phyloP scores from a whole-genome alignment of 202 grass and related monocot genomes.

The Setaria italica region DNA sequence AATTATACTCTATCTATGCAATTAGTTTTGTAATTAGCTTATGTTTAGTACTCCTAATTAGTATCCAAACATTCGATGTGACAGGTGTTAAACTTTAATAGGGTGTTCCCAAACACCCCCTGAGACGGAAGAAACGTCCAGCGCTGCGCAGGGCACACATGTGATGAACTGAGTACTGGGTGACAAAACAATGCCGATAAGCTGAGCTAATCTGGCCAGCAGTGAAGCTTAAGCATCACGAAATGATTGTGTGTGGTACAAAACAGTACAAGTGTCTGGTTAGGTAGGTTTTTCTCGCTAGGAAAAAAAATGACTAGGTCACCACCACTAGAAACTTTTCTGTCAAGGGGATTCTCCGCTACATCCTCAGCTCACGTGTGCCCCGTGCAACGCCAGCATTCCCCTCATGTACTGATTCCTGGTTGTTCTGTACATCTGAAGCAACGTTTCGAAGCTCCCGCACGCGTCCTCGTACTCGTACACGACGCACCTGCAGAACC shows the following conservation, averaged over 20 bases:
- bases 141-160: neutral
- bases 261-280: neutral
- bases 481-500: constrained; percentile 51
- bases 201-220: neutral
- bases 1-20: too few relatives aligned
- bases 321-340: neutral
- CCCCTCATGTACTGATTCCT: constrained; percentile 74
- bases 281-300: neutral
- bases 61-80: too few relatives aligned
- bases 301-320: neutral
- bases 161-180: neutral
- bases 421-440: constrained; percentile 59
- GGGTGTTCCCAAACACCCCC: too few relatives aligned
- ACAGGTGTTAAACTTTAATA: too few relatives aligned
- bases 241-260: neutral
- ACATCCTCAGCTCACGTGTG: neutral
- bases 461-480: constrained; percentile 68
- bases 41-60: too few relatives aligned
- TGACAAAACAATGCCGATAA: too few relatives aligned
- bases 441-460: constrained; percentile 43
- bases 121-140: neutral
- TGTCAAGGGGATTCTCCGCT: neutral
- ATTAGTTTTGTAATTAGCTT: too few relatives aligned
- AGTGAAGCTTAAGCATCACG: neutral
- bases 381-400: constrained; percentile 72